phyloP scores from a whole-genome alignment of 106 monocot species.

The Dioscorea alata region DNA sequence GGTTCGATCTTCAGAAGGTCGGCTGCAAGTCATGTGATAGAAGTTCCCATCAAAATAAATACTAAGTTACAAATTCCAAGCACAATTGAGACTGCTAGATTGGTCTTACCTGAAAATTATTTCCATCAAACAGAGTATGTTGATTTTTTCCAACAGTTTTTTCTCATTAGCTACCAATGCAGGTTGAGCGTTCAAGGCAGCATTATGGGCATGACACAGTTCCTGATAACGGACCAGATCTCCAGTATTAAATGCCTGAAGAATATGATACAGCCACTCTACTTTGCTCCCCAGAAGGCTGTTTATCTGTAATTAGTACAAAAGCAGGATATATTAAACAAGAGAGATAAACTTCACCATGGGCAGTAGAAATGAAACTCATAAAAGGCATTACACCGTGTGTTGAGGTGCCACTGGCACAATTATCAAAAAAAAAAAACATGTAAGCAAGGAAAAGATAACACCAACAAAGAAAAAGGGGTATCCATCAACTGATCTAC shows the following conservation, averaged over 20 bases:
- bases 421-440: too few species aligned
- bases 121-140: slow-evolving; percentile 96
- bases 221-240: slow-evolving; percentile 82
- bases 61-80: too few species aligned
- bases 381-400: too few species aligned
- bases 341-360: too few species aligned
- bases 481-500: too few species aligned
- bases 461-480: too few species aligned
- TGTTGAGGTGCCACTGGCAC: too few species aligned
- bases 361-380: too few species aligned
- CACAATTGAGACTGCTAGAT: background rate
- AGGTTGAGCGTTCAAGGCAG: slow-evolving; percentile 84
- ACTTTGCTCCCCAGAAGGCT: slow-evolving; percentile 77
- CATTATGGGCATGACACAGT: slow-evolving; percentile 83
- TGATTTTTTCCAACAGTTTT: slow-evolving; percentile 89
- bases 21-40: slow-evolving; percentile 35
- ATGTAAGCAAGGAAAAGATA: too few species aligned
- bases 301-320: slow-evolving; percentile 53
- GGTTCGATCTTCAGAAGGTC: slow-evolving; percentile 88
- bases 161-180: slow-evolving; percentile 79
- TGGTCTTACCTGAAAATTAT: slow-evolving; percentile 85
- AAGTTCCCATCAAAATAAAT: too few species aligned
- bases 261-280: slow-evolving; percentile 90
- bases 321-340: too few species aligned
- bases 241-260: slow-evolving; percentile 94